Conservation (phyloP, 2,329 filamentous ascomycete species). For the Thelonectria discophora region DNA sequence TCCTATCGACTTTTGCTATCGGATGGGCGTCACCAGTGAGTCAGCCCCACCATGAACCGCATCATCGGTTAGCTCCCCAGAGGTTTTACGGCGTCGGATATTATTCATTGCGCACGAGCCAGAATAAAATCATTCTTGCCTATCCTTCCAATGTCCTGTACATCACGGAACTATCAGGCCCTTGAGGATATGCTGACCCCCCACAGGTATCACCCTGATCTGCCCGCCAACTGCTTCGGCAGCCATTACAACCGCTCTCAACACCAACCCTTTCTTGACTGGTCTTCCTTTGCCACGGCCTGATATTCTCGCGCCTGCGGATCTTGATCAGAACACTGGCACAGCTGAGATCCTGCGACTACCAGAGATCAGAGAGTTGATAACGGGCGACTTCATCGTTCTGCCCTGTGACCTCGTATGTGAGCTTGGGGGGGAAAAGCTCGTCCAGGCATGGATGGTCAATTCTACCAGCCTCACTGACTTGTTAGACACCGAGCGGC, state of each 20-base stretch:
- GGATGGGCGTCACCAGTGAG: slow-evolving; percentile 79
- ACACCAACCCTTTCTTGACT: slow-evolving; percentile 81
- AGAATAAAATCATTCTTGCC: not conserved
- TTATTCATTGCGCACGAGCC: not conserved
- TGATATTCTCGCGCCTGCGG: slow-evolving; percentile 78
- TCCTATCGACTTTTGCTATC: slow-evolving; percentile 84
- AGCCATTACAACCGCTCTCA: slow-evolving; percentile 74
- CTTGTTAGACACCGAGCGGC: slow-evolving; percentile 60
- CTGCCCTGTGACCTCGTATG: slow-evolving; percentile 94
- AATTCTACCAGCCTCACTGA: slow-evolving; percentile 75
- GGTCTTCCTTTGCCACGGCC: slow-evolving; percentile 76
- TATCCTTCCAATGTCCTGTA: not conserved
- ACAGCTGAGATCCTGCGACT: slow-evolving; percentile 89
- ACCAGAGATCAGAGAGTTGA: slow-evolving; percentile 79
- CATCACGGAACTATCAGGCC: not conserved
- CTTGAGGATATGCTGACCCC: slow-evolving; percentile 33
- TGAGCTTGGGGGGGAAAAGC: slow-evolving; percentile 82
- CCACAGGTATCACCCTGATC: slow-evolving; percentile 68
- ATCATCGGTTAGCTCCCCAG: not conserved
- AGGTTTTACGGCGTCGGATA: not conserved
- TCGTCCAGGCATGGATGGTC: slow-evolving; percentile 93
- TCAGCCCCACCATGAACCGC: slow-evolving; percentile 24
- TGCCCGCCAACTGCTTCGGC: slow-evolving; percentile 71
- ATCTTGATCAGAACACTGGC: slow-evolving; percentile 82
- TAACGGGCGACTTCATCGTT: slow-evolving; percentile 88